Evolutionary conservation across 177 flowering plant species (phyloP).

Genomic region (Vitis hybrid): DNA sequence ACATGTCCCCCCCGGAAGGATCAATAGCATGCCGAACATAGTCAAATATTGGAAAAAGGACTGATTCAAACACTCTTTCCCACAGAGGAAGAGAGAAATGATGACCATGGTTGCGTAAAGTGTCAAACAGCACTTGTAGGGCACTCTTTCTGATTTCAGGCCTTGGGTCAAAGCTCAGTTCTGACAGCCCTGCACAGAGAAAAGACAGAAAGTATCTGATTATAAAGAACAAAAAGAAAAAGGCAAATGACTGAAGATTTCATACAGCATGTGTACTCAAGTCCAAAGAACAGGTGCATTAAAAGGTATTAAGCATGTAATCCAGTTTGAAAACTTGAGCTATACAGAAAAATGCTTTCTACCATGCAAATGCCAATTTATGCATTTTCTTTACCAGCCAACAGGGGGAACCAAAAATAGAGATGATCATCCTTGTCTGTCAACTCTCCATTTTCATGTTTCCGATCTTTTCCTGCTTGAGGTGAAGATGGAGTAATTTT

Average conservation of each 20-base stretch:
- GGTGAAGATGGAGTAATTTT: constrained; percentile 48
- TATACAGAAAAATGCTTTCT: background rate
- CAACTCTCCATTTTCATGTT: constrained; percentile 50
- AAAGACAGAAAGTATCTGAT: background rate
- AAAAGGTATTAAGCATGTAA: background rate
- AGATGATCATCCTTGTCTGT: constrained; percentile 67
- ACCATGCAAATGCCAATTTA: background rate
- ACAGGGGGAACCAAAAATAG: constrained; percentile 92
- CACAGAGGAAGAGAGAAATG: constrained; percentile 88
- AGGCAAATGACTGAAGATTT: too few relatives aligned
- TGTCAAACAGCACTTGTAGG: constrained; percentile 87
- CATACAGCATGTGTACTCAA: too few relatives aligned
- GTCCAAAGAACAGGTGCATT: too few relatives aligned
- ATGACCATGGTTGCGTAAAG: constrained; percentile 90
- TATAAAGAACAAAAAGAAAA: too few relatives aligned
- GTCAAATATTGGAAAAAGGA: constrained; percentile 94
- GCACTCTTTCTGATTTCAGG: constrained; percentile 91
- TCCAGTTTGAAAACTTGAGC: background rate
- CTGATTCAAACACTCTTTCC: constrained; percentile 96
- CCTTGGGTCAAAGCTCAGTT: constrained; percentile 97
- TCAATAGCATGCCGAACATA: constrained; percentile 95
- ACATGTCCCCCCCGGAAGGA: constrained; percentile 62
- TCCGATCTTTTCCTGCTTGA: constrained; percentile 54
- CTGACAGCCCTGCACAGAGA: constrained; percentile 78
- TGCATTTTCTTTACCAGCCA: constrained; percentile 66